phyloP scores from a whole-genome alignment of 208 protist species.

The Willaertia magna region DNA sequence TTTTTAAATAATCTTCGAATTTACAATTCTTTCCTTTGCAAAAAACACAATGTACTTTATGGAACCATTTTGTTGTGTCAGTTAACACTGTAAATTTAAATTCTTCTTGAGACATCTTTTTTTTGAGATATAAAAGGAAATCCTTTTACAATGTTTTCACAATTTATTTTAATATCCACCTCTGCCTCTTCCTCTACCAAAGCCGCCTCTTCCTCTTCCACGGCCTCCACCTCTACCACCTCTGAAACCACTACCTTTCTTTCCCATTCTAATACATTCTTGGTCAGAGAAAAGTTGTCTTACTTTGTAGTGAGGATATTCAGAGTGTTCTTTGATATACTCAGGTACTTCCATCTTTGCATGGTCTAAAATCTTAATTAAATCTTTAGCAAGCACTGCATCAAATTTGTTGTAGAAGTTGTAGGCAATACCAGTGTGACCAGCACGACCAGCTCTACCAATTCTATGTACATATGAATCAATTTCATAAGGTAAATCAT shows the following conservation, averaged over 20 bases:
- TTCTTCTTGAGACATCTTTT: too few species aligned
- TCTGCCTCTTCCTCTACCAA: too few species aligned
- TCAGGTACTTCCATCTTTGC: not conserved
- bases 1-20: conserved; percentile 49
- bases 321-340: conserved; percentile 21
- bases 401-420: conserved; percentile 79
- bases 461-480: conserved; percentile 99
- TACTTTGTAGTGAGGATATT: not conserved
- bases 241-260: not conserved
- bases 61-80: too few species aligned
- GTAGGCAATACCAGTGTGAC: conserved; percentile 83
- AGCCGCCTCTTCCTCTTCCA: not conserved
- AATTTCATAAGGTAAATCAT: conserved; percentile 91
- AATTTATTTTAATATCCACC: not conserved
- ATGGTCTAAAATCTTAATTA: conserved; percentile 25
- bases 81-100: too few species aligned
- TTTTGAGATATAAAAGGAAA: too few species aligned
- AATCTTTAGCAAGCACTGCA: conserved; percentile 34
- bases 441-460: conserved; percentile 95
- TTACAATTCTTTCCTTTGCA: conserved; percentile 59
- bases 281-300: not conserved
- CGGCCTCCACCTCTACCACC: not conserved
- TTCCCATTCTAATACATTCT: not conserved
- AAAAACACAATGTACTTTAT: conserved; percentile 44
- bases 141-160: too few species aligned